phyloP scores from a whole-genome alignment of 345 rosid genomes.

The Bruguiera sexangula region DNA sequence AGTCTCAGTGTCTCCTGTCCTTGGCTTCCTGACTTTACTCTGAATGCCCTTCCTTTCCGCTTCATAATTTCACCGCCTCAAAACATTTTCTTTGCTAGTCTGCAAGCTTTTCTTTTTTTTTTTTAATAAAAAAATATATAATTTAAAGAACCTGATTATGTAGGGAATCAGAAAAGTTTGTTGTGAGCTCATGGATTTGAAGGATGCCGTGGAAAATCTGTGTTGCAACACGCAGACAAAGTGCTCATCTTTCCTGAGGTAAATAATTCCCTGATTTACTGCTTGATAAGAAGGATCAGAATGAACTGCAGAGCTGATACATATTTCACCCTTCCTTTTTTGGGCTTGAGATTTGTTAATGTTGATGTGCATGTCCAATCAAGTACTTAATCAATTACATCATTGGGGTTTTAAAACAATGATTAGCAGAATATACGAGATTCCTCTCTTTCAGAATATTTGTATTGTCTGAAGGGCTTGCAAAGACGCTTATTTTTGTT shows the following conservation, averaged over 20 bases:
- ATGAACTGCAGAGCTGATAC: background rate
- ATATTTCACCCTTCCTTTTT: background rate
- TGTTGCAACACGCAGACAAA: slow-evolving; percentile 79
- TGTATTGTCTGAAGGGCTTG: background rate
- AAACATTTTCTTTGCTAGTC: background rate
- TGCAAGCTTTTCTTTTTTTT: background rate
- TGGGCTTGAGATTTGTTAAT: background rate
- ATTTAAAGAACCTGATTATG: slow-evolving; percentile 14
- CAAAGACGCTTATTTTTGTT: background rate
- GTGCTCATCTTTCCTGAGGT: slow-evolving; percentile 88
- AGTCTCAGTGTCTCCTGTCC: too few relatives aligned
- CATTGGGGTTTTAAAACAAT: background rate
- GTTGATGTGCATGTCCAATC: background rate
- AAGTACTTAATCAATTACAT: background rate
- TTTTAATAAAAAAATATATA: background rate
- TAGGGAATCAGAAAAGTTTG: slow-evolving; percentile 93
- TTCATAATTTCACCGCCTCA: too few relatives aligned
- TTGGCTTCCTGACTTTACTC: too few relatives aligned
- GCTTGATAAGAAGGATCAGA: background rate
- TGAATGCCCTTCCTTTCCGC: too few relatives aligned
- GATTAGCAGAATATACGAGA: background rate
- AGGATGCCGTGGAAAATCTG: slow-evolving; percentile 89
- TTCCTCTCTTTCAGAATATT: background rate
- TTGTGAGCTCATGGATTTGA: slow-evolving; percentile 95
- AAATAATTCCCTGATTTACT: slow-evolving; percentile 4